Base-by-base conservation (phyloP, 495 filamentous ascomycete species). In the Aspergillus sclerotioniger region DNA sequence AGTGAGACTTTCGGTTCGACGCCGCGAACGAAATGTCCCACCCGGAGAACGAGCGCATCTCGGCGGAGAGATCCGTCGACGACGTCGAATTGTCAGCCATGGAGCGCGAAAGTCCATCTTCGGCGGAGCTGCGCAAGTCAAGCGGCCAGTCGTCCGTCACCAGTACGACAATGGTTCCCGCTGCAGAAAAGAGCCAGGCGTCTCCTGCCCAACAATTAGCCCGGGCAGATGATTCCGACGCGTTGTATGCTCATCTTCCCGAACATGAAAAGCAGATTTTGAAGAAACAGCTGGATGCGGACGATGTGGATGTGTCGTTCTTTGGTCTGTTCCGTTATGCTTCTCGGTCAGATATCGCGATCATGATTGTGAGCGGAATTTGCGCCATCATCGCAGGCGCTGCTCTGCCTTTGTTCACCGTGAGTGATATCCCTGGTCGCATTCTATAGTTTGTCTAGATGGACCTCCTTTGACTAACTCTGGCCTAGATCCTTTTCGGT, bases 391-490 rank as follows among this genome's bases (percentile, higher is more conserved):
- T 81, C 37, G 91, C 83, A 12, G 93, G 92, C 53, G 89, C 91
- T 53, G 89, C 87, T 7, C 69, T 96, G 66, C 93, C 93, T 1
- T 72, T 96, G 41, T 96, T 96, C 84, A 96, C 93, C 0, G 82
- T 95, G 60, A 66, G 70, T 73, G 20, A n/a, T 46, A 21, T 32
- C 12, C 17, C 9, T 21, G 8, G 12, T 6, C 19, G 16, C 37
- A 31, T 20, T 54, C 21, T 13, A 6, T 6, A 12, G n/a, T n/a
- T n/a, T n/a, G n/a, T n/a, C n/a, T n/a, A 20, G 15, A 15, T 25
- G n/a, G 13, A 31, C 5, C 20, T 92, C 54, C 69, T 8, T 16
- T 62, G 68, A 20, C 28, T 55, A 28, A 52, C 28, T 31, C 3
- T 17, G 8, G 19, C 16, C 16, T 62, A 81, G 78, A 75, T 84